Evolutionary conservation across 2,329 filamentous ascomycete species (phyloP).

Genomic region (Colletotrichum tamarilloi): DNA sequence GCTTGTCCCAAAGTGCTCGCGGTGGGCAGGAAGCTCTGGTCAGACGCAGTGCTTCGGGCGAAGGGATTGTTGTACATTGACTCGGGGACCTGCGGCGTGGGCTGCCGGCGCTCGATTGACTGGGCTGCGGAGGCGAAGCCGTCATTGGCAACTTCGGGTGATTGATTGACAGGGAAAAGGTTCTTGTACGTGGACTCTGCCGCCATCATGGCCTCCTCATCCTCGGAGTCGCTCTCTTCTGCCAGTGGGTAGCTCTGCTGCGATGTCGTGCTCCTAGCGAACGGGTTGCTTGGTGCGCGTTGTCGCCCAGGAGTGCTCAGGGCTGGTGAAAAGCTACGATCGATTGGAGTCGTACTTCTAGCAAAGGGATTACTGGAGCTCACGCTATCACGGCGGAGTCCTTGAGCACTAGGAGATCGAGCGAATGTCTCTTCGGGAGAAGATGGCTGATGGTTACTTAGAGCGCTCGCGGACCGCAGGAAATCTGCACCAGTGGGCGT

Average conservation of each 20-base stretch:
- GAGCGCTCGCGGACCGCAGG: conserved; percentile 13
- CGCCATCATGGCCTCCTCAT: conserved; percentile 5
- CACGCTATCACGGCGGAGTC: not conserved
- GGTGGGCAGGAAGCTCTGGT: conserved; percentile 16
- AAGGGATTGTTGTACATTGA: conserved; percentile 25
- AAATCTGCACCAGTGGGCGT: conserved; percentile 24
- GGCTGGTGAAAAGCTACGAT: not conserved
- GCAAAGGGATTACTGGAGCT: conserved; percentile 20
- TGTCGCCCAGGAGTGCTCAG: not conserved
- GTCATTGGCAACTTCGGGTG: not conserved
- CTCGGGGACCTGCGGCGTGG: conserved; percentile 20
- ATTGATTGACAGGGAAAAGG: not conserved
- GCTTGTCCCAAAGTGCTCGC: conserved; percentile 5
- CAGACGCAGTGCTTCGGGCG: not conserved
- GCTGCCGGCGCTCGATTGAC: conserved; percentile 6
- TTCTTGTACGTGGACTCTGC: not conserved
- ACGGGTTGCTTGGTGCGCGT: not conserved
- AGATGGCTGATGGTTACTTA: not conserved
- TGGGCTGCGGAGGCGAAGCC: not conserved
- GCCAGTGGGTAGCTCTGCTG: not conserved
- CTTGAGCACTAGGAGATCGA: conserved; percentile 12
- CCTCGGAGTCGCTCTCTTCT: not conserved
- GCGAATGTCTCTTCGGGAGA: conserved; percentile 12
- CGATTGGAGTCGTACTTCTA: conserved; percentile 10
- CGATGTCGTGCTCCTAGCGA: not conserved